Conservation (phyloP, 2,329 filamentous ascomycete genomes). For the Cladosporium colombiae region DNA sequence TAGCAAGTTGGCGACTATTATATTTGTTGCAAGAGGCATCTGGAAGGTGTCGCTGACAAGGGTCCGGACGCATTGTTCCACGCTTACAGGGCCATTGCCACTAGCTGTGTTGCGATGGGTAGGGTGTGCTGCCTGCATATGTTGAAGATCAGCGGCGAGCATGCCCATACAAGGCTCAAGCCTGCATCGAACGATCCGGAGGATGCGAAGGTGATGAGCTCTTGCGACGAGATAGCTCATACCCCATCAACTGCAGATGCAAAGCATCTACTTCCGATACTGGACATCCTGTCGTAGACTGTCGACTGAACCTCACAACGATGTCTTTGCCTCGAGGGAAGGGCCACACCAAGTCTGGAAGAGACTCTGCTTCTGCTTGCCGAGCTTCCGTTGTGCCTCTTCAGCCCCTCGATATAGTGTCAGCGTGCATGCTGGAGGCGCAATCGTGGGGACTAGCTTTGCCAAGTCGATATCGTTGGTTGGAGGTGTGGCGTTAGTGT, state of each 20-base stretch:
- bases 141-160: background rate
- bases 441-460: constrained; percentile 7
- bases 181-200: background rate
- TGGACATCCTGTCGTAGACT: background rate
- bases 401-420: background rate
- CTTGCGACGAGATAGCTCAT: background rate
- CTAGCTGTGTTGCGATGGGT: background rate
- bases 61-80: background rate
- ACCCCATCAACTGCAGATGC: background rate
- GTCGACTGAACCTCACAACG: background rate
- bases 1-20: background rate
- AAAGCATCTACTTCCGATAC: background rate
- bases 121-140: background rate
- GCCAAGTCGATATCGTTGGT: background rate
- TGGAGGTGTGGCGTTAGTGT: background rate
- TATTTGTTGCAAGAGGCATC: background rate
- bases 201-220: background rate
- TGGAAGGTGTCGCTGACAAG: background rate
- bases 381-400: background rate
- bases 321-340: background rate
- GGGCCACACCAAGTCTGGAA: background rate
- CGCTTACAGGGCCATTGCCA: background rate
- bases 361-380: background rate
- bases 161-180: background rate
- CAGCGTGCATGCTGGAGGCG: background rate